Percentiles rank a stretch among this genome's conserved stretches.
phyloP scores from a whole-genome alignment of 2,329 filamentous ascomycete species.

The Pseudogymnoascus sp. region DNA sequence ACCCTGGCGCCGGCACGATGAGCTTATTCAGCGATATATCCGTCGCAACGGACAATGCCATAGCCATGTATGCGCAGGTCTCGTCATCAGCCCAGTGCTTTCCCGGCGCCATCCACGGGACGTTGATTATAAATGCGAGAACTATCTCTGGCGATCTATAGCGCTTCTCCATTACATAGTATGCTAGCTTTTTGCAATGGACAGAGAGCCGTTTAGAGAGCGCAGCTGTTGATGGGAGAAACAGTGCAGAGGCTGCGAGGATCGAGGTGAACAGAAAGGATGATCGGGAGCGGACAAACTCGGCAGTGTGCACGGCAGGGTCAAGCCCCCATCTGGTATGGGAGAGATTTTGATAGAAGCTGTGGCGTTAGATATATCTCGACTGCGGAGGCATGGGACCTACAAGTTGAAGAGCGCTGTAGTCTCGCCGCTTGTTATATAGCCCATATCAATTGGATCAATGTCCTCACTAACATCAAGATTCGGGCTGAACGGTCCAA shows the following conservation, averaged over 20 bases:
- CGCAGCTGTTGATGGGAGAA: conserved; percentile 54
- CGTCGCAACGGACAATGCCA: conserved; percentile 60
- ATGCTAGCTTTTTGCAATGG: conserved; percentile 54
- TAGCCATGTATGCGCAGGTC: conserved; percentile 61
- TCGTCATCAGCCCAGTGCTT: conserved; percentile 63
- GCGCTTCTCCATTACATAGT: conserved; percentile 51
- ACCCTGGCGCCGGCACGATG: conserved; percentile 44
- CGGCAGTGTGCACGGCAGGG: conserved; percentile 53
- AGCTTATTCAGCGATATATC: conserved; percentile 65
- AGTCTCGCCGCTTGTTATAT: conserved; percentile 58
- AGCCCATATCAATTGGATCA: conserved; percentile 60
- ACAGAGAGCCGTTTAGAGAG: conserved; percentile 57
- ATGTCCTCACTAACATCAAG: conserved; percentile 55
- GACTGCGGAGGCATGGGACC: conserved; percentile 21
- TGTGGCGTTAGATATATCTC: conserved; percentile 25
- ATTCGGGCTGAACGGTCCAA: conserved; percentile 54
- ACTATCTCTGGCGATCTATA: conserved; percentile 66
- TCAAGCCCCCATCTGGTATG: conserved; percentile 70
- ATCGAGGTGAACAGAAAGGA: conserved; percentile 66
- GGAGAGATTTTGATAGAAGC: conserved; percentile 60
- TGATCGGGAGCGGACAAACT: conserved; percentile 58
- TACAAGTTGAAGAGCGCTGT: conserved; percentile 57
- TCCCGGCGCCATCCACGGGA: conserved; percentile 66
- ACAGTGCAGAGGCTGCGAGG: conserved; percentile 58
- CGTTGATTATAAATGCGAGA: conserved; percentile 65